Conservation (phyloP, 495 filamentous ascomycete genomes). For the Talaromyces ruber region DNA sequence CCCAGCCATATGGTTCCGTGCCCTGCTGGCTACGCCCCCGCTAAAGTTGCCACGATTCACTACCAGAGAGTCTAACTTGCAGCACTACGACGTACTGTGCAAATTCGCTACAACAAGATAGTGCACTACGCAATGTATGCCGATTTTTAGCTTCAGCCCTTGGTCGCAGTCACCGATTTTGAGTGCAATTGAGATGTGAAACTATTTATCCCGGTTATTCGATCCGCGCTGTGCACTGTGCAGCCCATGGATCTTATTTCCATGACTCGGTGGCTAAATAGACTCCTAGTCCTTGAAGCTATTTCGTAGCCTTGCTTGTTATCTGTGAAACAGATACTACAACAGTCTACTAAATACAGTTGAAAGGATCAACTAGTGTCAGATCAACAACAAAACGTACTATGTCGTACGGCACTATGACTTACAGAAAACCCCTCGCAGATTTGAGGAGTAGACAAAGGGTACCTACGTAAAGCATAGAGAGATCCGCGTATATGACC, state of each 20-base stretch:
- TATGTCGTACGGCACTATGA: background rate
- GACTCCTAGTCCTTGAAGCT: background rate
- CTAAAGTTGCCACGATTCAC: slow-evolving; percentile 1
- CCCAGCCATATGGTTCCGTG: slow-evolving; percentile 1
- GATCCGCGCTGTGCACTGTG: background rate
- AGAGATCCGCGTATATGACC: slow-evolving; percentile 1
- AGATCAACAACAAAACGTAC: background rate
- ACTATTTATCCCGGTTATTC: background rate
- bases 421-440: slow-evolving; percentile 2
- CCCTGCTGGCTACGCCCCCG: background rate
- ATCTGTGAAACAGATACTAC: background rate
- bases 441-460: background rate
- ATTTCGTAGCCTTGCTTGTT: slow-evolving; percentile 1
- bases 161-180: background rate
- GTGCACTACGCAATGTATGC: background rate
- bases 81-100: background rate
- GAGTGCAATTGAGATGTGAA: background rate
- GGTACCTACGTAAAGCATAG: background rate
- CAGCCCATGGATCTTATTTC: background rate
- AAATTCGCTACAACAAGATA: background rate
- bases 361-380: background rate
- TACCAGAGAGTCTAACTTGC: background rate
- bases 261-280: background rate
- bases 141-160: background rate
- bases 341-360: background rate